Conservation (phyloP, 495 filamentous ascomycete species). For the Penicillium cinerascens region DNA sequence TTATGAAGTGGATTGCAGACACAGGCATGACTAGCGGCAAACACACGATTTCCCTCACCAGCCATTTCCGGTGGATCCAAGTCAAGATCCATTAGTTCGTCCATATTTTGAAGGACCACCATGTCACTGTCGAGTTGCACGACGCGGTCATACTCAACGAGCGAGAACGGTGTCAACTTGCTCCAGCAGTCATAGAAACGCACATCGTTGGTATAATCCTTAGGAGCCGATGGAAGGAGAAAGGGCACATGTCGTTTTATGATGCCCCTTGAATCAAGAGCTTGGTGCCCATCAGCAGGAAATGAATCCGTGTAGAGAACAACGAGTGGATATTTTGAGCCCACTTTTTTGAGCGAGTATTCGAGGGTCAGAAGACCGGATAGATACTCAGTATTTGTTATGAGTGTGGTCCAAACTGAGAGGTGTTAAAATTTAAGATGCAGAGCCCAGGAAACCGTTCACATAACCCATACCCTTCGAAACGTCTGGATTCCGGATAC, state of each 20-base stretch:
- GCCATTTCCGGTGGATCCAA: constrained; percentile 53
- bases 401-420: constrained; percentile 71
- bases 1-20: constrained; percentile 76
- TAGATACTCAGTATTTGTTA: constrained; percentile 73
- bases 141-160: constrained; percentile 67
- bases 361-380: constrained; percentile 69
- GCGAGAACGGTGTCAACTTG: constrained; percentile 73
- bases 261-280: constrained; percentile 62
- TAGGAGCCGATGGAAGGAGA: constrained; percentile 55
- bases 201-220: constrained; percentile 58
- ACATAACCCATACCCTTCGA: no score
- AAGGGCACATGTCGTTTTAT: constrained; percentile 57
- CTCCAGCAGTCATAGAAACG: constrained; percentile 83
- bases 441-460: no score
- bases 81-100: constrained; percentile 75
- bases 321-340: constrained; percentile 66
- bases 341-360: constrained; percentile 56
- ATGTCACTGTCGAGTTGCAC: constrained; percentile 85
- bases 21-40: constrained; percentile 75
- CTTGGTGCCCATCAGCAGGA: constrained; percentile 55
- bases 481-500: no score
- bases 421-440: background rate
- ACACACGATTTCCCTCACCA: constrained; percentile 57
- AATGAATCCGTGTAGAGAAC: constrained; percentile 73
- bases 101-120: constrained; percentile 75